Evolutionary conservation across 805 yeast species (phyloP).

Genomic region (Sungouiozyma ichnusensis): DNA sequence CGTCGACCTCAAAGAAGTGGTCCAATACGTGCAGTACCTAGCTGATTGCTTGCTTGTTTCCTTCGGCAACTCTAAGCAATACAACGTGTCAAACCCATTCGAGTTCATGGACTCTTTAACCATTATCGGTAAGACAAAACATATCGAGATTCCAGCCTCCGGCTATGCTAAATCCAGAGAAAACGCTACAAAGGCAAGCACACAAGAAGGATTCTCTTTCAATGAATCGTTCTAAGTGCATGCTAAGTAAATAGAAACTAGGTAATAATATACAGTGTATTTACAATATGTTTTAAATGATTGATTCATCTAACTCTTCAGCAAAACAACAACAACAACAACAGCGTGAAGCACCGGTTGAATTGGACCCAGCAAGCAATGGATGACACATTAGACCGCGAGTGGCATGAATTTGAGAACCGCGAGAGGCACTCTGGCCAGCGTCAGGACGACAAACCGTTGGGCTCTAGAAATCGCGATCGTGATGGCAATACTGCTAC

Average conservation of each 20-base stretch:
- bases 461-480: no score
- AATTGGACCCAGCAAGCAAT: no score
- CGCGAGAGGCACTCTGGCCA: no score
- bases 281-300: no score
- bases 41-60: constrained; percentile 90
- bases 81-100: constrained; percentile 84
- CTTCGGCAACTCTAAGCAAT: constrained; percentile 79
- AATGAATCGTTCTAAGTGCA: constrained; percentile 77
- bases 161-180: constrained; percentile 96
- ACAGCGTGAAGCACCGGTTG: no score
- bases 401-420: no score
- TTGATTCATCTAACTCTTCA: no score
- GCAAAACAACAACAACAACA: no score
- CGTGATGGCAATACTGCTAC: no score
- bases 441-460: no score
- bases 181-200: constrained; percentile 37
- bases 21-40: constrained; percentile 91
- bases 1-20: constrained; percentile 83
- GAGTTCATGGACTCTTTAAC: constrained; percentile 98
- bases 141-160: constrained; percentile 95
- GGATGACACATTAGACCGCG: no score
- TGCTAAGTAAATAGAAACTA: neutral
- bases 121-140: constrained; percentile 94
- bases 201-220: constrained; percentile 52
- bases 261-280: no score